Evolutionary conservation across 106 monocot genomes (phyloP).

Genomic region (Dioscorea alata): DNA sequence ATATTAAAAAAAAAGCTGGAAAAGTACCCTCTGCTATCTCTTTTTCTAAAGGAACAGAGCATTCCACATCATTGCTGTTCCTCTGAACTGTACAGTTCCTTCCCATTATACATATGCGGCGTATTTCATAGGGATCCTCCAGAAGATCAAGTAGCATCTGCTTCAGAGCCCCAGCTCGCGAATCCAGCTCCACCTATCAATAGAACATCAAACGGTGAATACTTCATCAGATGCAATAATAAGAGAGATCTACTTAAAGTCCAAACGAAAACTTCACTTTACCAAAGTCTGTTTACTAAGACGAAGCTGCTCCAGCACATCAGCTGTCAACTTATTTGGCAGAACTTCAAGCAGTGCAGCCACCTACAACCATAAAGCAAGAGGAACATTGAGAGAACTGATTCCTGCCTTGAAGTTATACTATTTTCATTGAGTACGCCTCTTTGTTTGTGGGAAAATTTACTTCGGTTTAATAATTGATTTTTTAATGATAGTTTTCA

Average conservation of each 20-base stretch:
- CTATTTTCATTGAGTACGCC: no score
- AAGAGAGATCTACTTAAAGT: background rate
- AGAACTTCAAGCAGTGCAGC: conserved; percentile 82
- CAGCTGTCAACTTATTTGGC: conserved; percentile 85
- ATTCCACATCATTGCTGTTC: conserved; percentile 59
- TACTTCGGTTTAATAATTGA: no score
- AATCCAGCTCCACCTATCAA: conserved; percentile 86
- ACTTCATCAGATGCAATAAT: background rate
- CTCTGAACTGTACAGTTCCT: conserved; percentile 60
- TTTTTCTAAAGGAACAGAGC: conserved; percentile 54
- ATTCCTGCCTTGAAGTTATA: no score
- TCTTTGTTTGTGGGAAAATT: no score
- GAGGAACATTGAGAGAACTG: no score
- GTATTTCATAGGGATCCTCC: conserved; percentile 88
- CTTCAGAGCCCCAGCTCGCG: conserved; percentile 87
- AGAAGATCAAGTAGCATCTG: conserved; percentile 97
- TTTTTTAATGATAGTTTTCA: no score
- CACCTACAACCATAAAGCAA: conserved; percentile 35
- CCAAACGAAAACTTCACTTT: conserved; percentile 8
- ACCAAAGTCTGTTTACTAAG: conserved; percentile 91
- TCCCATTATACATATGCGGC: conserved; percentile 93
- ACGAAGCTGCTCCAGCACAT: conserved; percentile 87
- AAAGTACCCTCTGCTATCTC: conserved; percentile 79
- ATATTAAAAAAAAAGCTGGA: background rate
- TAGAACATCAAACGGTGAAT: background rate